Percentiles rank a stretch among this genome's conserved stretches.
These are phyloP conservation scores for Zopfia rhizophila DNA, from an alignment of 2,329 filamentous ascomycete genomes.

Conservation along the genomic window DNA sequence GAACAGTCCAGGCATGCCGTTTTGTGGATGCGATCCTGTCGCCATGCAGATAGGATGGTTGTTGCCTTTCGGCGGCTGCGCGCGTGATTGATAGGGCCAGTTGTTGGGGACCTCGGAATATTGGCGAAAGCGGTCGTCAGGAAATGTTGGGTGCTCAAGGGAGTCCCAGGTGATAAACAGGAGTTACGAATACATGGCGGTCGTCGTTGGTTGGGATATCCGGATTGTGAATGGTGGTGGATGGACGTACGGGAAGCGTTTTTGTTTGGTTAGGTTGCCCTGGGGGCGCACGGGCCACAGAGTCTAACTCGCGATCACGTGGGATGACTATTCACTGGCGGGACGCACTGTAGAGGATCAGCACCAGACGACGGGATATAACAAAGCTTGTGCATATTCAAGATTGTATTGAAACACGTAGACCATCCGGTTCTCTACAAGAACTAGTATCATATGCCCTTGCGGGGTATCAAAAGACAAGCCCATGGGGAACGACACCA, in stretches of 20 bases:
- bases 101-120: background rate
- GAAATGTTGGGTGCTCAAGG: background rate
- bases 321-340: no score
- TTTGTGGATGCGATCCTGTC: constrained; percentile 27
- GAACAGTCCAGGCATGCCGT: constrained; percentile 43
- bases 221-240: constrained; percentile 20
- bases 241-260: background rate
- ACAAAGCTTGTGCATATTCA: no score
- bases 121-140: background rate
- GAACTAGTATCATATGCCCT: background rate
- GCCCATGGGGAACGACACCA: background rate
- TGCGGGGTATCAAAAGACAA: background rate
- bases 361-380: no score
- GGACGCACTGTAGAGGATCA: no score
- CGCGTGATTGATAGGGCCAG: background rate
- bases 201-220: constrained; percentile 14
- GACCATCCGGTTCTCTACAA: no score
- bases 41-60: constrained; percentile 34
- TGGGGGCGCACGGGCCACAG: constrained; percentile 16
- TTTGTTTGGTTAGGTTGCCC: constrained; percentile 26
- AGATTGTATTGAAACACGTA: no score
- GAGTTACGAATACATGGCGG: constrained; percentile 32
- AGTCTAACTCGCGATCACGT: constrained; percentile 10
- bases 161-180: background rate
- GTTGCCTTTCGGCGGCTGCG: constrained; percentile 34